Conservation (phyloP, 768 basidiomycete genomes). For the Termitomyces titanicus region DNA sequence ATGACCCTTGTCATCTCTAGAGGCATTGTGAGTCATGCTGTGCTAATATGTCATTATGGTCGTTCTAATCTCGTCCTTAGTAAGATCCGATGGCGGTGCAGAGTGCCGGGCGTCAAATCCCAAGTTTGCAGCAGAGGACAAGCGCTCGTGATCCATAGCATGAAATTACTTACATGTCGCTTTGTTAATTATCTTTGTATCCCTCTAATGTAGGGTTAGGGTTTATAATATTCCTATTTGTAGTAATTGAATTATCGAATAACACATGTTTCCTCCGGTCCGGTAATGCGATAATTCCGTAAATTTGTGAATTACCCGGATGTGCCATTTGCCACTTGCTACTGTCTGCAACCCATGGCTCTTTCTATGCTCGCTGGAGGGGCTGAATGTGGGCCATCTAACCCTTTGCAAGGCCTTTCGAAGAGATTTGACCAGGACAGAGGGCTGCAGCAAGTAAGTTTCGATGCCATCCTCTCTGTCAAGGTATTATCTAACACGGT, state of each 20-base stretch:
- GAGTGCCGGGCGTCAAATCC: slow-evolving; percentile 58
- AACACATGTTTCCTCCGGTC: slow-evolving; percentile 14
- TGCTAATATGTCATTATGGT: slow-evolving; percentile 10
- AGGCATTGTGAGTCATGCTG: slow-evolving; percentile 63
- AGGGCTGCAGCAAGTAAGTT: slow-evolving; percentile 67
- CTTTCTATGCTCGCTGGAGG: slow-evolving; percentile 75
- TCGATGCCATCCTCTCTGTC: slow-evolving; percentile 6
- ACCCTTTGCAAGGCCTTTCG: slow-evolving; percentile 74
- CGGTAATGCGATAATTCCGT: slow-evolving; percentile 1
- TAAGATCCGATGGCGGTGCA: slow-evolving; percentile 82
- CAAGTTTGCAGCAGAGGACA: slow-evolving; percentile 29
- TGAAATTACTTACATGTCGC: background rate
- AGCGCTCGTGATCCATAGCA: slow-evolving; percentile 10
- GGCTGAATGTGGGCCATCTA: slow-evolving; percentile 83
- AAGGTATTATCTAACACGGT: too few species aligned
- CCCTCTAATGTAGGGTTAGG: slow-evolving; percentile 15
- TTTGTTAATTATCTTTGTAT: slow-evolving; percentile 8
- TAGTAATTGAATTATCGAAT: slow-evolving; percentile 18
- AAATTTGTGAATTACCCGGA: slow-evolving; percentile 6
- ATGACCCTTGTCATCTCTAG: slow-evolving; percentile 34
- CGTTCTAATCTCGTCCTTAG: slow-evolving; percentile 37
- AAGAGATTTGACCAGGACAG: slow-evolving; percentile 80
- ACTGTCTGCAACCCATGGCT: slow-evolving; percentile 47
- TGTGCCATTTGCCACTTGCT: background rate
- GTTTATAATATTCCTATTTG: slow-evolving; percentile 17